A percentile compares a stretch with the other conserved stretches of the same genome.
phyloP scores from a whole-genome alignment of 805 yeast species.

The Naumovozyma castellii region DNA sequence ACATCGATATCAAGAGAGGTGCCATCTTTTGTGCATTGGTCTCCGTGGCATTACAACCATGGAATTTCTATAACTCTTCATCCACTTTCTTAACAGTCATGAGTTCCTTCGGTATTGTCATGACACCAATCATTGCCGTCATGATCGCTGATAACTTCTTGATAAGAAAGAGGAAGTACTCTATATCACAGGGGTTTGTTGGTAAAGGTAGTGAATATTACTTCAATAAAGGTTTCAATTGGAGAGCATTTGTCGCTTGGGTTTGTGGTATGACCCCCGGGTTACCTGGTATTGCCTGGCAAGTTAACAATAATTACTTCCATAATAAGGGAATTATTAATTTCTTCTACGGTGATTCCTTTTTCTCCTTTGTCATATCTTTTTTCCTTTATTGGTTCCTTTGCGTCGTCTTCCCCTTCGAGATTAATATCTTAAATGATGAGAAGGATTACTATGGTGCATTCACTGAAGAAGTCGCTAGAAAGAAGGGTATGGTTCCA shows the following conservation, averaged over 20 bases:
- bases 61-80: slow-evolving; percentile 31
- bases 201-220: slow-evolving; percentile 27
- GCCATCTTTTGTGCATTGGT: slow-evolving; percentile 27
- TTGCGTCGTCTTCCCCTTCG: slow-evolving; percentile 31
- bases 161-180: slow-evolving; percentile 29
- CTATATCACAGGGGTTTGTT: slow-evolving; percentile 24
- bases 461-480: slow-evolving; percentile 31
- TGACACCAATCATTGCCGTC: slow-evolving; percentile 33
- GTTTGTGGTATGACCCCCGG: slow-evolving; percentile 36
- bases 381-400: slow-evolving; percentile 31
- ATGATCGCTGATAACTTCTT: slow-evolving; percentile 34
- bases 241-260: slow-evolving; percentile 29
- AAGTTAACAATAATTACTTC: slow-evolving; percentile 21
- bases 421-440: slow-evolving; percentile 30
- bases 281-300: slow-evolving; percentile 38
- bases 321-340: slow-evolving; percentile 31
- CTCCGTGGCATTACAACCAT: slow-evolving; percentile 31
- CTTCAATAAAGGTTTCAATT: slow-evolving; percentile 32
- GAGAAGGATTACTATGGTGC: slow-evolving; percentile 32
- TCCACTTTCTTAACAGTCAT: slow-evolving; percentile 31
- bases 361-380: slow-evolving; percentile 34
- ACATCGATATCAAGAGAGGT: slow-evolving; percentile 34
- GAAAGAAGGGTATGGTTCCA: slow-evolving; percentile 26
- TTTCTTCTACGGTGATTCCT: slow-evolving; percentile 36
- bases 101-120: slow-evolving; percentile 31